phyloP scores from a whole-genome alignment of 2,329 filamentous ascomycete genomes.

The Pleurostoma richardsiae region DNA sequence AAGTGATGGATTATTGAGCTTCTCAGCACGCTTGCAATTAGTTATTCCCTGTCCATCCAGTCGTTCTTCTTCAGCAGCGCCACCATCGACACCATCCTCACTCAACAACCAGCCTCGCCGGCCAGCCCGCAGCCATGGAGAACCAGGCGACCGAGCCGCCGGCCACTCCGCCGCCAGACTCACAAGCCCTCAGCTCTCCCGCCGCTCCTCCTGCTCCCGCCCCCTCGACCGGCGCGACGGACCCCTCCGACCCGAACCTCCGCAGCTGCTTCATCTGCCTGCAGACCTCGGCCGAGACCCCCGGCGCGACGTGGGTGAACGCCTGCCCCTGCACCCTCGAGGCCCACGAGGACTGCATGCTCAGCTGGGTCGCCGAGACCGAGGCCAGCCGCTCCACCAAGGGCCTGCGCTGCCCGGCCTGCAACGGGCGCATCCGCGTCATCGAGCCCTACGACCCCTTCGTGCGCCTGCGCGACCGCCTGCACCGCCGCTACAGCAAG shows the following conservation, averaged over 20 bases:
- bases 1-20: too few relatives aligned
- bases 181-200: too few relatives aligned
- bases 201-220: too few relatives aligned
- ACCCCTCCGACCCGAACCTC: slow-evolving; percentile 11
- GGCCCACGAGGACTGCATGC: slow-evolving; percentile 83
- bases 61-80: background rate
- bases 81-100: background rate
- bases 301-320: slow-evolving; percentile 64
- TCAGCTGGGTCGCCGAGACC: slow-evolving; percentile 91
- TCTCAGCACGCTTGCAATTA: too few relatives aligned
- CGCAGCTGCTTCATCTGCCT: slow-evolving; percentile 61
- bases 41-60: too few relatives aligned
- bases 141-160: background rate
- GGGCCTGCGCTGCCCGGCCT: slow-evolving; percentile 80
- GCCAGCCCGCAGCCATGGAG: too few relatives aligned
- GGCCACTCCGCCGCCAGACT: background rate
- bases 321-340: slow-evolving; percentile 88
- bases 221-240: too few relatives aligned
- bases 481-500: slow-evolving; percentile 51
- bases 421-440: slow-evolving; percentile 75
- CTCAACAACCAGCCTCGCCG: background rate
- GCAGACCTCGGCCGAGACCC: slow-evolving; percentile 46
- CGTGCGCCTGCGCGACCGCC: slow-evolving; percentile 58
- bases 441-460: slow-evolving; percentile 69
- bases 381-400: slow-evolving; percentile 59